Percentiles rank a stretch among this genome's conserved stretches.
These are phyloP conservation scores for Talaromyces ruber DNA, from an alignment of 495 filamentous ascomycete species.

Conservation along the genomic window DNA sequence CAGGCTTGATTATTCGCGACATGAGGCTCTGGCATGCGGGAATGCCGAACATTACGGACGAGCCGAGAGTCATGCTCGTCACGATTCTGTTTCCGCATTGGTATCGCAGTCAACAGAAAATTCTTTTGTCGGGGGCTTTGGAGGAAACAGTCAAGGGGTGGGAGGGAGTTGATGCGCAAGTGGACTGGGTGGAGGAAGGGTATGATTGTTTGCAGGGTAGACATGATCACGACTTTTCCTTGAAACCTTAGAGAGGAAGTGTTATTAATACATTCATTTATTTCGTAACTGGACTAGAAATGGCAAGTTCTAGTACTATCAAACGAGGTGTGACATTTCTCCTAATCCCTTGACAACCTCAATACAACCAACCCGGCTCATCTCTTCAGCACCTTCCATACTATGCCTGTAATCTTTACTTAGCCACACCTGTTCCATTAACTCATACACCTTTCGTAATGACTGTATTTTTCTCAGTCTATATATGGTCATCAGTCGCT, in stretches of 20 bases:
- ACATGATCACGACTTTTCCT: slow-evolving; percentile 20
- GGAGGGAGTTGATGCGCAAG: slow-evolving; percentile 9
- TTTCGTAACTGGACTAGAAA: background rate
- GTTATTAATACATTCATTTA: background rate
- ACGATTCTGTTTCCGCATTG: slow-evolving; percentile 19
- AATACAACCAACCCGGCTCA: slow-evolving; percentile 6
- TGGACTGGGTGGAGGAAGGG: slow-evolving; percentile 18
- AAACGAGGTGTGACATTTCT: background rate
- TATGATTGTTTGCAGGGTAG: slow-evolving; percentile 19
- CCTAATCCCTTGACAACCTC: slow-evolving; percentile 10
- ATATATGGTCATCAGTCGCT: slow-evolving; percentile 2
- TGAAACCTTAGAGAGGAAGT: slow-evolving; percentile 1
- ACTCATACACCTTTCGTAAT: background rate
- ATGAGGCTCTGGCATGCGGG: slow-evolving; percentile 36
- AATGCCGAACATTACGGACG: slow-evolving; percentile 31
- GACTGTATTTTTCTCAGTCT: background rate
- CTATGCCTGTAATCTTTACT: slow-evolving; percentile 1
- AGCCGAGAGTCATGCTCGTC: slow-evolving; percentile 34
- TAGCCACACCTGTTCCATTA: slow-evolving; percentile 1
- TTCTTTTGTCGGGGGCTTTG: slow-evolving; percentile 12
- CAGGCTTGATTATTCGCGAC: slow-evolving; percentile 30
- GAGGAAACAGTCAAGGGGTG: slow-evolving; percentile 12
- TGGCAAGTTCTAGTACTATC: background rate
- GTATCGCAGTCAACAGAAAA: slow-evolving; percentile 14
- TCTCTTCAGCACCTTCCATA: background rate